Percentiles rank a stretch among this genome's conserved stretches.
These are phyloP conservation scores for Xylariales sp. DNA, from an alignment of 2,329 filamentous ascomycete species.

Conservation along the genomic window DNA sequence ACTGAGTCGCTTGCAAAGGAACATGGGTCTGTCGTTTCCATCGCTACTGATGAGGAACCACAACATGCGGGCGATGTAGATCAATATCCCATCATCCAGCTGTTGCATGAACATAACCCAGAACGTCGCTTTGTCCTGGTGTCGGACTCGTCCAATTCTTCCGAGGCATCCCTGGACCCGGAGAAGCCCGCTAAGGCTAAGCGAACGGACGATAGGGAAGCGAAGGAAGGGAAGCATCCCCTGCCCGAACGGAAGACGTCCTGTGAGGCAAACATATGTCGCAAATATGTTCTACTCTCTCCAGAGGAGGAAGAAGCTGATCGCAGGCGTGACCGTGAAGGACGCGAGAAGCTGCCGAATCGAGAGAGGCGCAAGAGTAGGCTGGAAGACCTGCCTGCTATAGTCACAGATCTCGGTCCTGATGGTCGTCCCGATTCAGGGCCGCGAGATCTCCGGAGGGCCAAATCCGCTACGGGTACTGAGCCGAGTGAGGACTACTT, in stretches of 20 bases:
- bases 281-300: conserved; percentile 31
- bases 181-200: conserved; percentile 10
- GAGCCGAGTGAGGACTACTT: conserved; percentile 31
- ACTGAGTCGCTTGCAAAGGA: conserved; percentile 58
- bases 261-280: conserved; percentile 39
- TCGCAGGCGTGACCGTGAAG: conserved; percentile 13
- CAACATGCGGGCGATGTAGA: conserved; percentile 60
- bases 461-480: conserved; percentile 20
- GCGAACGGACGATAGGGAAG: conserved; percentile 1
- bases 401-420: conserved; percentile 21
- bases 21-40: conserved; percentile 34
- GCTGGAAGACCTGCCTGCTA: conserved; percentile 24
- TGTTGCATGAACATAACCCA: conserved; percentile 54
- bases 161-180: conserved; percentile 16
- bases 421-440: conserved; percentile 9
- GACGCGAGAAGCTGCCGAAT: conserved; percentile 14
- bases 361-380: conserved; percentile 22
- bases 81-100: conserved; percentile 62
- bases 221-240: conserved; percentile 13
- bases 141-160: conserved; percentile 29
- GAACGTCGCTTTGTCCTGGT: conserved; percentile 64
- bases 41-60: conserved; percentile 47
- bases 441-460: conserved; percentile 17
- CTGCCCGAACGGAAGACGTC: conserved; percentile 16
- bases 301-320: conserved; percentile 22